Conservation (phyloP, 140 eudicot genomes). For the Stevia rebaudiana region DNA sequence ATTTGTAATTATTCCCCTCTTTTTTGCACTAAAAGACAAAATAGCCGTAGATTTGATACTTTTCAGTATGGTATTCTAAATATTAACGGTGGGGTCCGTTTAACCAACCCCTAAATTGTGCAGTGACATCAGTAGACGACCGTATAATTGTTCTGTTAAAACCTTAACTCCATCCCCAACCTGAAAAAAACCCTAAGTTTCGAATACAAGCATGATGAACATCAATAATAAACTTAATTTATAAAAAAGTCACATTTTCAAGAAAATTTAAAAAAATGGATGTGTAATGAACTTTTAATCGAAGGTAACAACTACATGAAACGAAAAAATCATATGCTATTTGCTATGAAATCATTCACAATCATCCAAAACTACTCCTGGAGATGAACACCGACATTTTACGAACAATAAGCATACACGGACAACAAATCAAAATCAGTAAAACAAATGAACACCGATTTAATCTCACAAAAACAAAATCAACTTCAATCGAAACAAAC, state of each 20-base stretch:
- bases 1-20: too few species aligned
- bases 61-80: too few species aligned
- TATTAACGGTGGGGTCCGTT: too few species aligned
- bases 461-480: neutral
- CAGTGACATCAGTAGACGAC: neutral
- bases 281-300: neutral
- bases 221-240: neutral
- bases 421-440: neutral
- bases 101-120: neutral
- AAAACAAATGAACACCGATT: neutral
- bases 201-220: neutral
- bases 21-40: too few species aligned
- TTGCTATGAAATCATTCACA: neutral
- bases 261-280: neutral
- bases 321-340: neutral
- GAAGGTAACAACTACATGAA: conserved; percentile 1
- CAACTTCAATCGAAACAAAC: neutral
- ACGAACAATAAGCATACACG: conserved; percentile 4
- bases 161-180: neutral
- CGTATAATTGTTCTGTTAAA: neutral
- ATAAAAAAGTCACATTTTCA: conserved; percentile 13
- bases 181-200: conserved; percentile 22
- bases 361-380: conserved; percentile 1
- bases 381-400: conserved; percentile 1
- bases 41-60: too few species aligned